Percentiles rank a stretch among this genome's conserved stretches.
Conservation (phyloP, 805 yeast species). For the Spathaspora sp. region DNA sequence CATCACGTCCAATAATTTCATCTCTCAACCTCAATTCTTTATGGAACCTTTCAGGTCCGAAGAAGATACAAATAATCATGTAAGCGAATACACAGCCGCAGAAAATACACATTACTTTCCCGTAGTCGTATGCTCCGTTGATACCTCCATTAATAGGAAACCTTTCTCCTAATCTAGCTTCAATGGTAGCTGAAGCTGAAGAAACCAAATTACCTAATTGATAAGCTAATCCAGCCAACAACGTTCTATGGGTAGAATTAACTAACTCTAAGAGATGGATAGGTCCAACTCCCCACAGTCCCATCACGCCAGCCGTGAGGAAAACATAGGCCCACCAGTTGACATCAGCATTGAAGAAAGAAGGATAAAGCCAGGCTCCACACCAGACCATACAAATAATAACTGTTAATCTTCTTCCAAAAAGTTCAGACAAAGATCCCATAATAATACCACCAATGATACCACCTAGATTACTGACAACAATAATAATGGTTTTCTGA, state of each 20-base stretch:
- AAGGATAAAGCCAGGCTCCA: conserved; percentile 39
- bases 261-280: conserved; percentile 59
- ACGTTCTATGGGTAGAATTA: conserved; percentile 59
- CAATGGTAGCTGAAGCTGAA: conserved; percentile 67
- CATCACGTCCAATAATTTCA: not conserved
- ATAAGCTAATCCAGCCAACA: conserved; percentile 59
- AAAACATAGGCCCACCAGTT: conserved; percentile 38
- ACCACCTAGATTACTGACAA: conserved; percentile 40
- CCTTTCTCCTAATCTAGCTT: conserved; percentile 54
- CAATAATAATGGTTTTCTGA: conserved; percentile 33
- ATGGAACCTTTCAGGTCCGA: conserved; percentile 57
- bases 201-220: conserved; percentile 68
- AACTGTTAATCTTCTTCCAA: conserved; percentile 34
- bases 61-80: conserved; percentile 42
- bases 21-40: conserved; percentile 3
- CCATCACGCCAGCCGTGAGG: conserved; percentile 62
- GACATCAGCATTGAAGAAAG: conserved; percentile 22
- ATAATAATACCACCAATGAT: conserved; percentile 40
- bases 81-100: conserved; percentile 61
- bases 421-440: conserved; percentile 38
- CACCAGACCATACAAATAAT: conserved; percentile 29
- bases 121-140: conserved; percentile 40
- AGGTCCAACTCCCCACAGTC: conserved; percentile 68
- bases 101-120: conserved; percentile 62
- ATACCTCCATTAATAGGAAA: conserved; percentile 32